Evolutionary conservation across 371 early-diverging fungal genomes (phyloP), one percentile per base, ranked within the genome.

Genomic region (Rhizopus stolonifer): DNA sequence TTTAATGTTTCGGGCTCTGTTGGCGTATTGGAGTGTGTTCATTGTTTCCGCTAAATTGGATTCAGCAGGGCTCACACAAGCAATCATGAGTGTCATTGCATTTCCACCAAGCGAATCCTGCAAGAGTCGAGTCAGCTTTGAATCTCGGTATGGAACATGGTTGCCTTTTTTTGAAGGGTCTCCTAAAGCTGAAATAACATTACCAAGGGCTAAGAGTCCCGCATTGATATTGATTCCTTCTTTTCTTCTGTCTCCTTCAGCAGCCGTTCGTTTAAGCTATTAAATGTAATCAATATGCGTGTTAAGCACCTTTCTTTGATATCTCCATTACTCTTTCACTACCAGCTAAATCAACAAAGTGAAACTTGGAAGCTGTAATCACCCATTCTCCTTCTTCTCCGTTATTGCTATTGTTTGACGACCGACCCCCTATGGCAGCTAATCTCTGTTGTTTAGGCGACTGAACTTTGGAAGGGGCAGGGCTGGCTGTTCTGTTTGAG

Each of bases 291-390:
- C 13, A 23, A 15, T 50, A 40, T 46, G 29, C 47, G 15, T 7
- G 26, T n/a, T 26, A 24, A 32, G 52, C 7, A 14, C 11, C n/a
- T 42, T 42, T 15, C 19, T 19, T 15, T 19, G 9, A n/a, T n/a
- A 9, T 8, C 21, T 22, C 15, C 36, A 31, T 46, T 69, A 79
- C 80, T 51, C 99, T 84, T 70, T 99, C 99, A 34, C 93, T 92
- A 21, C 99, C 99, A 29, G 99, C 99, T 60, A 99, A 77, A 81
- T 99, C 99, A 13, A 99, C 99, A 84, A 99, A 99, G 64, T 95
- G 92, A 58, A 96, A 93, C 67, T 97, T 98, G 19, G 91, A 89
- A 14, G 76, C 75, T 25, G 89, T 64, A 11, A 68, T 62, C 14
- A 83, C 52, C 69, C 79, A 76, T 22, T 80, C 75, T 3, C 74